Evolutionary conservation across 1,139 yeast species (phyloP), one percentile per base, ranked within the genome.

Genomic region (Candida sp.): DNA sequence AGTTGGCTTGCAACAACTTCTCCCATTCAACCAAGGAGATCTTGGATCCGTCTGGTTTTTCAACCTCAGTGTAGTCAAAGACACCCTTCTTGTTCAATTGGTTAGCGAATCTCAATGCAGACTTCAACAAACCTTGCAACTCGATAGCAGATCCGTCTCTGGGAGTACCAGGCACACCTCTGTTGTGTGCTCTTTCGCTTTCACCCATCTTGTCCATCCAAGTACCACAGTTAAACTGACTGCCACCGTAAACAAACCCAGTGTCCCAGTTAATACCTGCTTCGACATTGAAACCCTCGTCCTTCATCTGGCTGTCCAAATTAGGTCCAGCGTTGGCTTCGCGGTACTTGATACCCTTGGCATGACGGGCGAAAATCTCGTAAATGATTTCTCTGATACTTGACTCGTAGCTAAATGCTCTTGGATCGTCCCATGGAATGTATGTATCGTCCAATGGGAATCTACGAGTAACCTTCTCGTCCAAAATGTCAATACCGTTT

Each of bases 141-240:
- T 94, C 99, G 52, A 94, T 79, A 1, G 97, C 98, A 2, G 98
- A 97, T 42, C 99, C 99, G 69, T 93, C 97, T 66, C 99, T 82
- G 35, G 99, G 98, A 0, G 99, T 94, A 2, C 98, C 99, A 0
- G 99, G 99, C 39, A 83, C 77, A 12, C 99, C 99, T 62, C 86
- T 88, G 54, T 85, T 87, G 1, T 90, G 88, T 0, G 99, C 98
- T 53, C 70, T 75, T 47, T 71, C 84, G 63, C 97, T 90, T 72
- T 94, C 99, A 23, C 99, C 99, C 98, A 94, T 94, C 73, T 94
- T 94, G 70, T 94, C 99, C 98, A 93, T 94, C 99, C 99, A 94
- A 0, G 99, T 94, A 25, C 99, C 99, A 73, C 99, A 94, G 64
- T 94, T 94, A 67, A 73, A 83, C 66, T 89, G 96, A 49, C 90